Evolutionary conservation across 306 rosid genomes (phyloP).

Genomic region (Gillenia trifoliata): DNA sequence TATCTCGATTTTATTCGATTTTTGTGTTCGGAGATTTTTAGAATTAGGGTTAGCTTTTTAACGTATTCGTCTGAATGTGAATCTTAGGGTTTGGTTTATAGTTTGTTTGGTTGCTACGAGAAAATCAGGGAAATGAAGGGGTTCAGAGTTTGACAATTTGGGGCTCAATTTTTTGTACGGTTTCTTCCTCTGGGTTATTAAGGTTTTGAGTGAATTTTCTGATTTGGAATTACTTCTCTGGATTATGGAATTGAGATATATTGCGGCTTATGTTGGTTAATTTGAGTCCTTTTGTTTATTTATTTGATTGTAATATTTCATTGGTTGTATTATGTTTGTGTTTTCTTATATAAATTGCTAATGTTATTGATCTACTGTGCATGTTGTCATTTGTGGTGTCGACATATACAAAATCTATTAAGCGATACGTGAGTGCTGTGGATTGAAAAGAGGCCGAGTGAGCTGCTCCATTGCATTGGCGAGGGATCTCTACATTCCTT

Average conservation of each 20-base stretch:
- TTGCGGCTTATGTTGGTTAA: not conserved
- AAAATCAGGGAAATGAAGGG: not conserved
- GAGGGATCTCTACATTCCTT: too few relatives aligned
- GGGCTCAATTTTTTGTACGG: not conserved
- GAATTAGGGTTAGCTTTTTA: not conserved
- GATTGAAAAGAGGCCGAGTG: too few relatives aligned
- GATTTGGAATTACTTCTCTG: not conserved
- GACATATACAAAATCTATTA: too few relatives aligned
- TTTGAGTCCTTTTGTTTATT: not conserved
- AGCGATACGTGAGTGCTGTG: too few relatives aligned
- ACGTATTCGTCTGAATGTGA: not conserved
- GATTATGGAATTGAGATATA: not conserved
- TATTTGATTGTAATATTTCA: not conserved
- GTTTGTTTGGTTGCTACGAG: not conserved
- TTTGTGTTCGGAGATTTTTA: not conserved
- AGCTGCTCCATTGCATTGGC: too few relatives aligned
- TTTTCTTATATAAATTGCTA: not conserved
- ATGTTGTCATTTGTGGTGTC: too few relatives aligned
- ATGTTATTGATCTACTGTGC: not conserved
- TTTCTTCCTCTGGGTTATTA: not conserved
- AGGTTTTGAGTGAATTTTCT: not conserved
- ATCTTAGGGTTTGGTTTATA: not conserved
- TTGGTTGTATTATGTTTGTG: not conserved
- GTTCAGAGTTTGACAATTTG: not conserved
- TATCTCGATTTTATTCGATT: not conserved